phyloP scores from a whole-genome alignment of 1,284 basidiomycete species.

The Coniferiporia weirii region DNA sequence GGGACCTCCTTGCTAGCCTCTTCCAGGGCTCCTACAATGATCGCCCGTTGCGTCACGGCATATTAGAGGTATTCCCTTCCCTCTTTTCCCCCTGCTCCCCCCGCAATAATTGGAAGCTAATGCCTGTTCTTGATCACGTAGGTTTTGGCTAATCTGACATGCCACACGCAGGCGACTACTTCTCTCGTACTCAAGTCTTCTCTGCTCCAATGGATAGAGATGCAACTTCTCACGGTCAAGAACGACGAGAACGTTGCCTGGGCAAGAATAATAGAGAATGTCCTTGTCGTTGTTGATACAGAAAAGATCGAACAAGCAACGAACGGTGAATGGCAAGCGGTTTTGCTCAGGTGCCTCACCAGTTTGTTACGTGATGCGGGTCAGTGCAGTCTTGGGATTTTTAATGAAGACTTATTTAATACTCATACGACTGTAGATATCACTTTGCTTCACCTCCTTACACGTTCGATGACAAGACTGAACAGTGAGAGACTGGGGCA shows the following conservation, averaged over 20 bases:
- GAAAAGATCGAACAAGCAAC: constrained; percentile 46
- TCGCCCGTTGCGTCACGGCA: constrained; percentile 43
- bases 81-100: not conserved
- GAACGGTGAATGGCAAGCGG: constrained; percentile 50
- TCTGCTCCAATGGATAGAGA: constrained; percentile 74
- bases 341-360: constrained; percentile 47
- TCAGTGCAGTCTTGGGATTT: constrained; percentile 11
- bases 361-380: constrained; percentile 34
- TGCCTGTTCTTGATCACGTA: constrained; percentile 25
- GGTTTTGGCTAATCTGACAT: constrained; percentile 69
- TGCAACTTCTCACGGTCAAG: constrained; percentile 47
- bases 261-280: constrained; percentile 67
- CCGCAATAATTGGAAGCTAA: not conserved
- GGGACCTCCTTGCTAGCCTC: constrained; percentile 80
- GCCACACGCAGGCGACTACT: constrained; percentile 57
- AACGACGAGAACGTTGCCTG: constrained; percentile 51
- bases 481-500: constrained; percentile 21
- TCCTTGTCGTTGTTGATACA: constrained; percentile 45
- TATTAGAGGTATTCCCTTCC: constrained; percentile 56
- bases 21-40: constrained; percentile 65
- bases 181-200: constrained; percentile 66
- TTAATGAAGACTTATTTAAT: not conserved
- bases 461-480: constrained; percentile 16
- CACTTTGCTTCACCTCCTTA: constrained; percentile 6
- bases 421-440: constrained; percentile 8